Evolutionary conservation across 2,329 filamentous ascomycete species (phyloP), one percentile per base, ranked within the genome.

Genomic region (Colletotrichum plurivorum): DNA sequence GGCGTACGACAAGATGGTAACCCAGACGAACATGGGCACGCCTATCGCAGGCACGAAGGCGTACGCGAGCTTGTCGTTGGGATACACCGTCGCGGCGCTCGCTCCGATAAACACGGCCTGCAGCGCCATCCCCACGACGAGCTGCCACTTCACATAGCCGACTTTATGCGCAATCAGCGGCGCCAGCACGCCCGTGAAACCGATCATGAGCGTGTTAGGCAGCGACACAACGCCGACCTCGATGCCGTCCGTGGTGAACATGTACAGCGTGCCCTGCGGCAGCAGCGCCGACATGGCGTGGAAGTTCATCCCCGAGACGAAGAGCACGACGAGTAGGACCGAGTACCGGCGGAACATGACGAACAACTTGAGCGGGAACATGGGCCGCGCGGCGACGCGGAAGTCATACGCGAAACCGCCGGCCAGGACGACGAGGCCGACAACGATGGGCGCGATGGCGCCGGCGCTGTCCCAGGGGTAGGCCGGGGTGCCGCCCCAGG

Each of bases 231-330:
- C 31, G 4, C 77, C 77, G 10, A 79, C 76, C 46, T 73, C 31
- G 22, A 77, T 69, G 9, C 73, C 73, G 27, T 78, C 72, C 18
- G 73, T 75, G 48, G 76, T 78, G 60, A 75, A 79, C 72, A 78
- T 76, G 71, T 75, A 78, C 0, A 78, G 61, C 1, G 75, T 75
- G 9, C 71, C 75, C 67, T 79, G 77, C 0, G 76, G 76, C 1
- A 70, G 64, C 4, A 79, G 71, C 2, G 74, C 73, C 9, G 74
- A 72, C 39, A 78, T 72, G 6, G 70, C 72, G 54, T 77, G 71
- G 66, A 73, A 75, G 67, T 77, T 73, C 76, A 78, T 77, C 25
- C 77, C 77, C 1, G 75, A 75, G 43, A 78, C 72, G 52, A 79
- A 78, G 12, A 78, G 70, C 25, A 78, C 72, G 46, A 79, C 60